phyloP scores from a whole-genome alignment of 441 rosid genomes.

The Arabidopsis lyrata region DNA sequence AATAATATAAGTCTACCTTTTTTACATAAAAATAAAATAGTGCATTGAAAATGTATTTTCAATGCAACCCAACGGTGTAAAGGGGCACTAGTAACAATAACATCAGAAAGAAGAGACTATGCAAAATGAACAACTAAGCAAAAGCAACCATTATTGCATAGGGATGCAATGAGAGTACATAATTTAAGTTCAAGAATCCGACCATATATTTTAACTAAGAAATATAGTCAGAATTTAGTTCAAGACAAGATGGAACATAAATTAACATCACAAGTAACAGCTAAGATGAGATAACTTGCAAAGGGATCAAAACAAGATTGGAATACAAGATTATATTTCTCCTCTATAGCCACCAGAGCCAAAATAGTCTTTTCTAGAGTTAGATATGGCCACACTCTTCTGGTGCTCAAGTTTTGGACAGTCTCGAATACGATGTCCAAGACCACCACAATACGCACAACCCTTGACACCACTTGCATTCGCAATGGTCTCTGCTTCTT shows the following conservation, averaged over 20 bases:
- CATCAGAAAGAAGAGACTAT: too few species aligned
- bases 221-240: too few species aligned
- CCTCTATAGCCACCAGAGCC: conserved; percentile 81
- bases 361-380: conserved; percentile 71
- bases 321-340: conserved; percentile 48
- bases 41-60: too few species aligned
- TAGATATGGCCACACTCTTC: conserved; percentile 73
- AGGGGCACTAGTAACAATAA: too few species aligned
- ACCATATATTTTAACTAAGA: too few species aligned
- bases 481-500: conserved; percentile 73
- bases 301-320: conserved; percentile 6
- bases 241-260: not conserved
- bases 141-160: too few species aligned
- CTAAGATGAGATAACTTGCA: conserved; percentile 14
- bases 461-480: conserved; percentile 86
- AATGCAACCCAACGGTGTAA: too few species aligned
- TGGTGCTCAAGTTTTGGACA: conserved; percentile 95
- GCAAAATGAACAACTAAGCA: too few species aligned
- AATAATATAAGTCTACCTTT: too few species aligned
- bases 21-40: too few species aligned
- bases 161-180: too few species aligned
- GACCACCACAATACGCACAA: conserved; percentile 94
- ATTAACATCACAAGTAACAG: conserved; percentile 20
- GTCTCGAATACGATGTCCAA: conserved; percentile 84
- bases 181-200: too few species aligned